These are phyloP conservation scores for Cercospora citrullina DNA, from an alignment of 2,329 filamentous ascomycete genomes.

Conservation along the genomic window DNA sequence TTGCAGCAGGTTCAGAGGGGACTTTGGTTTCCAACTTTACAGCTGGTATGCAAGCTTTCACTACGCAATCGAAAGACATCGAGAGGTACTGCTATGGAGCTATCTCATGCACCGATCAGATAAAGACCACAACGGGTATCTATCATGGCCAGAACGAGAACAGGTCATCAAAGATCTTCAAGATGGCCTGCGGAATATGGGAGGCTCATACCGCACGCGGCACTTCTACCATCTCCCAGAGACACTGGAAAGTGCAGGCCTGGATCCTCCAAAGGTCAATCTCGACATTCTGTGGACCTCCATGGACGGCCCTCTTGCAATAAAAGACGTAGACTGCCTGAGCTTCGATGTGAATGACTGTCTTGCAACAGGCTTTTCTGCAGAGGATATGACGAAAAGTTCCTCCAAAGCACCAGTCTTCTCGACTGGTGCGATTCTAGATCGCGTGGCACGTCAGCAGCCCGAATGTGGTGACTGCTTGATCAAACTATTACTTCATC, in stretches of 20 bases:
- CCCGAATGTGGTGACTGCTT: conserved; percentile 7
- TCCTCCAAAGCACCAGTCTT: neutral
- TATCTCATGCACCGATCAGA: conserved; percentile 6
- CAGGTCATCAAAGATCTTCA: conserved; percentile 1
- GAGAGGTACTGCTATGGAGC: conserved; percentile 10
- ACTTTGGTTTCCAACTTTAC: conserved; percentile 12
- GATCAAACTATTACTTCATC: neutral
- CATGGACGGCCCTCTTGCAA: conserved; percentile 1
- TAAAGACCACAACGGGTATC: conserved; percentile 1
- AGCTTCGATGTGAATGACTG: conserved; percentile 10
- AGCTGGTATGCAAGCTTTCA: conserved; percentile 11
- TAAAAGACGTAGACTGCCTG: conserved; percentile 4
- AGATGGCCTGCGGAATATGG: conserved; percentile 3
- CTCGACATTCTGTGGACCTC: conserved; percentile 13
- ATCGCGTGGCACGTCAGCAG: neutral
- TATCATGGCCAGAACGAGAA: conserved; percentile 4
- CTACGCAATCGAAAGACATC: conserved; percentile 12
- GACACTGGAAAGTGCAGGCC: neutral
- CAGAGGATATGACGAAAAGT: neutral
- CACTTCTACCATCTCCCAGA: conserved; percentile 9
- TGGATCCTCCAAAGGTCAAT: conserved; percentile 12
- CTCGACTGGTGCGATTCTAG: conserved; percentile 1
- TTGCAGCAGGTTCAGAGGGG: conserved; percentile 8
- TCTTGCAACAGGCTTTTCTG: conserved; percentile 11
- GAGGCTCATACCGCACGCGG: neutral